Conservation (phyloP, 305 asterid species). For the Fraxinus angustifolia region DNA sequence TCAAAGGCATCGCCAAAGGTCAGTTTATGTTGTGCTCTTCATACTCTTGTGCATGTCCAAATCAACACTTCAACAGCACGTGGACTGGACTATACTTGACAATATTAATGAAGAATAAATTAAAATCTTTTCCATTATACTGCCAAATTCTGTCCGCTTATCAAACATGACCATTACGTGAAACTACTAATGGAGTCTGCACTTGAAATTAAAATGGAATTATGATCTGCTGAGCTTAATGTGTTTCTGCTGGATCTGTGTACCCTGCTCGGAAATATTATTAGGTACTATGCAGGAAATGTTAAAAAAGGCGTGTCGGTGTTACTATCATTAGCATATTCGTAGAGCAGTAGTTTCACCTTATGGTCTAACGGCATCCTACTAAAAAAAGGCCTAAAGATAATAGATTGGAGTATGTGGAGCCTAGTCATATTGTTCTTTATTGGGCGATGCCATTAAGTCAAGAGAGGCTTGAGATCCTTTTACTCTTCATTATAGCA, state of each 20-base stretch:
- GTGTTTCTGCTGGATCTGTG: background rate
- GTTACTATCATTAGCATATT: background rate
- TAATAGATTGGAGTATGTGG: background rate
- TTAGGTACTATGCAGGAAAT: background rate
- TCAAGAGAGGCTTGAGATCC: background rate
- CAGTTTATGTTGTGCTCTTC: conserved; percentile 7
- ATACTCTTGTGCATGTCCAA: background rate
- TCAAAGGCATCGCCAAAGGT: conserved; percentile 90
- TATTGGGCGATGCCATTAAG: background rate
- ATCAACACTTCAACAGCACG: background rate
- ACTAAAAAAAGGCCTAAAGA: background rate
- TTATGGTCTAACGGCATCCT: background rate
- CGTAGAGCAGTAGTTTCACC: background rate
- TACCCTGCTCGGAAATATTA: background rate
- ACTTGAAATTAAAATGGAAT: background rate
- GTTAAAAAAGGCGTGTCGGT: background rate
- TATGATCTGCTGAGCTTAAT: background rate
- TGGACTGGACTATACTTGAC: background rate
- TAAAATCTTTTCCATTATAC: background rate
- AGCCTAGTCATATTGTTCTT: background rate
- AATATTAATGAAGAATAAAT: background rate
- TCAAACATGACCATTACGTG: background rate
- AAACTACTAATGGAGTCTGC: background rate
- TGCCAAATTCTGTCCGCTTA: background rate
- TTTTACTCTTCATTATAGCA: background rate